Evolutionary conservation across 1,139 yeast genomes (phyloP).

Genomic region (Scheffersomyces segobiensis): DNA sequence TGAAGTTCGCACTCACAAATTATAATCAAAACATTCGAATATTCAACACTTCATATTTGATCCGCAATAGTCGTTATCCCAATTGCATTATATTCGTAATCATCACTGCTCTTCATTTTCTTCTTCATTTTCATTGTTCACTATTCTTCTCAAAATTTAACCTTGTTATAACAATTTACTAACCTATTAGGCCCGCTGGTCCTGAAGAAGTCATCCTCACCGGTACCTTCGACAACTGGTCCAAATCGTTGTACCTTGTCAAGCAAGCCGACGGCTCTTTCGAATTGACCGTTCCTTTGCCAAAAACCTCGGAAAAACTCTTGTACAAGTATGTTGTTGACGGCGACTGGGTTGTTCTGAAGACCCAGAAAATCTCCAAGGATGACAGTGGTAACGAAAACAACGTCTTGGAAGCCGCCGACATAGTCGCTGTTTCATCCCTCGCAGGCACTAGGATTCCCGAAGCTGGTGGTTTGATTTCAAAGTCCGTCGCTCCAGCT

Average conservation of each 20-base stretch:
- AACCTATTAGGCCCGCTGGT: slow-evolving; percentile 63
- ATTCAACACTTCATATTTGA: too few species aligned
- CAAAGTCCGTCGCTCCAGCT: slow-evolving; percentile 26
- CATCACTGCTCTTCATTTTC: too few species aligned
- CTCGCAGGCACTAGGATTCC: slow-evolving; percentile 30
- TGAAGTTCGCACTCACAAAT: not conserved
- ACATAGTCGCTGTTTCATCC: slow-evolving; percentile 21
- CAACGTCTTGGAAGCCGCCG: slow-evolving; percentile 51
- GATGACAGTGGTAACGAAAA: slow-evolving; percentile 61
- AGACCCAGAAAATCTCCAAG: slow-evolving; percentile 42
- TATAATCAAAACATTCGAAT: not conserved
- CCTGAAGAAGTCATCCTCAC: slow-evolving; percentile 73
- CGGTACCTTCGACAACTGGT: slow-evolving; percentile 80
- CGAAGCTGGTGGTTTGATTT: slow-evolving; percentile 42
- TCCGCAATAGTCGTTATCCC: not conserved
- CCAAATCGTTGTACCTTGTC: slow-evolving; percentile 56
- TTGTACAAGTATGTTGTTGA: slow-evolving; percentile 74
- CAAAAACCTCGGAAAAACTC: slow-evolving; percentile 31
- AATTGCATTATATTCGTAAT: not conserved
- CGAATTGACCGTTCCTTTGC: slow-evolving; percentile 58
- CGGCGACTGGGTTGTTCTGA: slow-evolving; percentile 63
- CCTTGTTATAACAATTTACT: slow-evolving; percentile 7
- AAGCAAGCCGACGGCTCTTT: slow-evolving; percentile 63
- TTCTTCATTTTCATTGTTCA: not conserved
- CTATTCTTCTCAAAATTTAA: not conserved